Conservation (phyloP, 805 yeast species). For the Pichia paraexigua region DNA sequence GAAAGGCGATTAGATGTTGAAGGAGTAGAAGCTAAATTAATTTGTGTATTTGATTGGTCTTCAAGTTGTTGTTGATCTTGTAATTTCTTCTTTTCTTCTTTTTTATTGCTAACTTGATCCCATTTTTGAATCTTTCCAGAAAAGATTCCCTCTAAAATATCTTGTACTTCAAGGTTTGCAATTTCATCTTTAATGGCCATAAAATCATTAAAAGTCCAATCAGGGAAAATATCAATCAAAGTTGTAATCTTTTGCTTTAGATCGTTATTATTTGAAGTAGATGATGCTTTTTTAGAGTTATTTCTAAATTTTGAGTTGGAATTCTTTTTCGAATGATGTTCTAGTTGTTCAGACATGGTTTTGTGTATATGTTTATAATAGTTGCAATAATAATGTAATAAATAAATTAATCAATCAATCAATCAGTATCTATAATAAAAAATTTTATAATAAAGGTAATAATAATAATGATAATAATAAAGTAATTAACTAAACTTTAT, state of each 20-base stretch:
- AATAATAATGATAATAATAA: not conserved
- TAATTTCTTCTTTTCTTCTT: constrained; percentile 21
- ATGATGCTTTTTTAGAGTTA: constrained; percentile 33
- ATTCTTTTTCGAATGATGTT: constrained; percentile 15
- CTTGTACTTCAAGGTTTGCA: constrained; percentile 55
- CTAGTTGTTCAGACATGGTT: constrained; percentile 27
- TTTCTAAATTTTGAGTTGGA: constrained; percentile 29
- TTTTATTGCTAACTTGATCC: constrained; percentile 76
- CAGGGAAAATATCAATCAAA: constrained; percentile 83
- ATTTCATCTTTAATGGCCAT: constrained; percentile 67
- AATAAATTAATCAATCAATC: not conserved
- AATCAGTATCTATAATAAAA: not conserved
- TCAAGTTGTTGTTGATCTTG: constrained; percentile 11
- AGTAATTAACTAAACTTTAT: not conserved
- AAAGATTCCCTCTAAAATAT: constrained; percentile 78
- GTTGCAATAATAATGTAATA: not conserved
- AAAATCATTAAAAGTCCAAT: constrained; percentile 86
- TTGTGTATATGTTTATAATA: not conserved
- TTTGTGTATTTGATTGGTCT: not conserved
- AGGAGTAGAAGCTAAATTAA: not conserved
- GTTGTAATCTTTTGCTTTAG: constrained; percentile 39
- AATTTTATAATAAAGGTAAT: not conserved
- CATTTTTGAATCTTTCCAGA: constrained; percentile 86
- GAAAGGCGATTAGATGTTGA: constrained; percentile 5
- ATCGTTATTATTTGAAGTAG: constrained; percentile 18